Evolutionary conservation across 768 basidiomycete species (phyloP), one percentile per base, ranked within the genome.

Genomic region (Suillus subalutaceus): DNA sequence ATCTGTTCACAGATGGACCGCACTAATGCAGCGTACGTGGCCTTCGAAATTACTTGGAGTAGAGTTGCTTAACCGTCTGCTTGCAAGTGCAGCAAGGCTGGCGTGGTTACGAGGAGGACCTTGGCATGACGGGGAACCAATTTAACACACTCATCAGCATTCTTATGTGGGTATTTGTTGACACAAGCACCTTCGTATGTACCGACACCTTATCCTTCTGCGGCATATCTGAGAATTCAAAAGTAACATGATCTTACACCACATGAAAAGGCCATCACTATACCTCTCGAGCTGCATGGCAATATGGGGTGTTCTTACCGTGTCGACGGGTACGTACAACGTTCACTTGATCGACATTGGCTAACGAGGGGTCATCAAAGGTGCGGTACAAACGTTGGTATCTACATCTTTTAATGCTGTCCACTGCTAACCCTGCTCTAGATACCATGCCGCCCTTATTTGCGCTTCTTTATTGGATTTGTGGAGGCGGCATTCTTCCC

Each of bases 401-500:
- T 9, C 23, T 40, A 53, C 18, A 16, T 1, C n/a, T 32, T n/a
- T 40, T 2, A 32, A 6, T 10, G 9, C 16, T 32, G 16, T 13
- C 26, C 68, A 67, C 46, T 40, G 15, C 20, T 38, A 41, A 6
- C 15, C 15, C 2, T 48, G 30, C 23, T 46, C 35, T 70, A 87
- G 86, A 74, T 94, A 87, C 67, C 74, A 80, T 44, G 83, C 86
- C 13, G 88, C 83, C 5, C 81, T 91, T 6, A 74, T 86, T 18
- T 87, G 0, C 84, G 92, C 20, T 93, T 93, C 77, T 85, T 90
- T 73, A 83, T 93, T n/a, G 93, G 93, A 30, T 88, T 89, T 69
- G 81, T 86, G 30, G 86, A 86, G 75, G 88, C 87, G 16, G 86
- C 86, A 6, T 90, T 89, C 76, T 88, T 72, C 89, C 89, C 57